phyloP scores from a whole-genome alignment of 371 early-diverging fungal species.

The Actinomucor elegans region DNA sequence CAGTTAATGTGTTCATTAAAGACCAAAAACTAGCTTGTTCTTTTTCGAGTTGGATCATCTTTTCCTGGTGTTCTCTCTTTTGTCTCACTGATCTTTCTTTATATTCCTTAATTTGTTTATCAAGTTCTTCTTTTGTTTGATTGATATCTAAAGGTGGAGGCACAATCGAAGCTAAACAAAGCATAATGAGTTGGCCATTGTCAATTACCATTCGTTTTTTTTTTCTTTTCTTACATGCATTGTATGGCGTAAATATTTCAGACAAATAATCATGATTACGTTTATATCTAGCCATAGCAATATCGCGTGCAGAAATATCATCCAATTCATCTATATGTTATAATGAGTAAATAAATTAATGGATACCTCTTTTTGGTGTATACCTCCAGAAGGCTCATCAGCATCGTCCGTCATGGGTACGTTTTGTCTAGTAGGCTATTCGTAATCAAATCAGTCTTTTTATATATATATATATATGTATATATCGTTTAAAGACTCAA shows the following conservation, averaged over 20 bases:
- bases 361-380: background rate
- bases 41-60: constrained; percentile 33
- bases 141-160: constrained; percentile 38
- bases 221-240: constrained; percentile 45
- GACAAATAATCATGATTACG: constrained; percentile 81
- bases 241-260: constrained; percentile 75
- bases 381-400: constrained; percentile 33
- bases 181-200: background rate
- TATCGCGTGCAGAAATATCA: constrained; percentile 61
- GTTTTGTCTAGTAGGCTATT: constrained; percentile 13
- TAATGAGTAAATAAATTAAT: background rate
- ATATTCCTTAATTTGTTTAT: constrained; percentile 31
- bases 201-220: background rate
- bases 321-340: constrained; percentile 78
- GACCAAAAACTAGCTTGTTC: constrained; percentile 44
- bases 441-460: background rate
- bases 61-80: constrained; percentile 33
- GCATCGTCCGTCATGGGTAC: constrained; percentile 20
- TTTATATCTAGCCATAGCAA: constrained; percentile 78
- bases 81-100: constrained; percentile 28
- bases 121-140: constrained; percentile 40
- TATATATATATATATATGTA: too few species aligned
- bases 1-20: constrained; percentile 36
- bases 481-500: too few species aligned
- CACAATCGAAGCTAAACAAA: constrained; percentile 27